Evolutionary conservation across 1,284 basidiomycete species (phyloP), one percentile per base, ranked within the genome.

Genomic region (Singerocomus inundabilis): DNA sequence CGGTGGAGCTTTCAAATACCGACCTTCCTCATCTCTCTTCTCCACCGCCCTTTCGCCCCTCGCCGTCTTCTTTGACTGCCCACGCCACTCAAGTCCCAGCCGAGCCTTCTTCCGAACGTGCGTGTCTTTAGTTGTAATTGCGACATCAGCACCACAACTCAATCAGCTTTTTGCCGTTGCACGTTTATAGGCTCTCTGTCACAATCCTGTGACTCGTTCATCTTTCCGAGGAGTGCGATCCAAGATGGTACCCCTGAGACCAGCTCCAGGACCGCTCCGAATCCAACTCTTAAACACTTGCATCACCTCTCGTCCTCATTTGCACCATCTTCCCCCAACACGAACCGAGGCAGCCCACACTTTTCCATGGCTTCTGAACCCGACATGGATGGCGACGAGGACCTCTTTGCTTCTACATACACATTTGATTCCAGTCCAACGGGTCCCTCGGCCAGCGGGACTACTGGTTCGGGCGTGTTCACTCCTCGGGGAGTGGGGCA

Each of bases 1-100:
- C 86, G 0, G 75, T 88, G 61, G 72, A 81, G 51, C 73, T 89
- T 4, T 85, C 85, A 8, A 75, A 72, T 53, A 74, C 60, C 1
- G 9, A 46, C 31, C 43, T 63, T 5, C 51, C 45, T 4, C 34
- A 31, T 29, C 21, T 44, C 12, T 13, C 46, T 31, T 46, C 54
- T 33, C 13, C 51, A 5, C n/a, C 48, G 33, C 45, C 41, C 13
- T 40, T 44, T 37, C 32, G 31, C 15, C 35, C 10, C 38, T 32
- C 29, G 9, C 37, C 36, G 15, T 30, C 48, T 47, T 59, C 56
- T 40, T n/a, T 49, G 24, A 3, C 51, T 29, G 41, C 33, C 21
- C 48, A 45, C 49, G 54, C 63, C 57, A 43, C 63, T 2, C 60
- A 42, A 30, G 32, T 28, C n/a, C 43, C 44, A 55, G 40, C 54